Base-by-base conservation (phyloP, 139 green algal genomes). In the Protoeuglena noctilucae region DNA sequence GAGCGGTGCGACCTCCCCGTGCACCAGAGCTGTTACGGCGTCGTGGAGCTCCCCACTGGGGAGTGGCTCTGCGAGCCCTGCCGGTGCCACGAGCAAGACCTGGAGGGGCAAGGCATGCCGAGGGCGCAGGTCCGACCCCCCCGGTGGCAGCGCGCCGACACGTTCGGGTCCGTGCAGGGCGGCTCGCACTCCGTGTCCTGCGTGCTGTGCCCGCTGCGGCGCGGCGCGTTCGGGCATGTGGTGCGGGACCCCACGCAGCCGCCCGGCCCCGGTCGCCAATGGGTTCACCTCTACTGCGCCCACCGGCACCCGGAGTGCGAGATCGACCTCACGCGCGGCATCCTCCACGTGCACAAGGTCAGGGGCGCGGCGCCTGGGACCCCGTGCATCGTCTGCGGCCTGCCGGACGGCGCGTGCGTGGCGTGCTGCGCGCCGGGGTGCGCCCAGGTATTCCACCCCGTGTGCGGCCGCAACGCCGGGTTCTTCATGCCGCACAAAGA, bases 21-120 rank as follows among this genome's bases (percentile, higher is more conserved):
- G 58, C 86, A 95, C 72, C 86, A 94, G 71, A 34, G 51, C 16
- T 93, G 84, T 72, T 92, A 92, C 65, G 72, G 71, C 25, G 57
- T 93, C 5, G n/a, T 28, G 17, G 59, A 67, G 51, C 72, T 88
- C 23, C 79, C 80, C 4, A 56, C 65, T 23, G 74, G 64, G 17
- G 83, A 90, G 66, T 94, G 85, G 85, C 73, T 93, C 45, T 94
- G 85, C 67, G 89, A 81, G 78, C 82, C 82, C 2, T 94, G 85
- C 76, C 45, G n/a, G 1, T 17, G 63, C 29, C 62, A 90, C 57
- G 86, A 95, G 74, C 62, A 72, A 12, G 28, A 46, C 34, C 60
- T 69, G 64, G 51, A 39, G 9, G 51, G 39, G 1, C 52, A 61
- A 7, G 82, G 80, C 7, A 28, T 75, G 61, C 53, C 57, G 7